These are phyloP conservation scores for Aspergillus sergii DNA, from an alignment of 2,329 filamentous ascomycete genomes.

Conservation along the genomic window DNA sequence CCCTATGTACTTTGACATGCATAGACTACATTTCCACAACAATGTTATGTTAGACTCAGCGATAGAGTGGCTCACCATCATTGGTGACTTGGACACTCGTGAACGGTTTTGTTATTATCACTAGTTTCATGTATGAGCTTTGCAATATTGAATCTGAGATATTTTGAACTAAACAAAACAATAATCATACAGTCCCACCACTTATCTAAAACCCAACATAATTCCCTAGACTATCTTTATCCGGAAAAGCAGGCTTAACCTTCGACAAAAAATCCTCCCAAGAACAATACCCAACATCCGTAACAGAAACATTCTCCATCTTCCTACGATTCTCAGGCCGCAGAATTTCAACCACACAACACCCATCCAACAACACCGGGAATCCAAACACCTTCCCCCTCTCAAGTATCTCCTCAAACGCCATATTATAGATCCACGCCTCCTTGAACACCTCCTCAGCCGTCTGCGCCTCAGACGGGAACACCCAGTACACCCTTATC, in stretches of 20 bases:
- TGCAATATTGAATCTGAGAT: neutral
- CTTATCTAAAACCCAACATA: neutral
- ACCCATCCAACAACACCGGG: neutral
- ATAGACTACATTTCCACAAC: constrained; percentile 5
- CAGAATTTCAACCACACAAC: neutral
- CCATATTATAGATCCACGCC: neutral
- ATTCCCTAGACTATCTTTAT: neutral
- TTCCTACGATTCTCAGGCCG: neutral
- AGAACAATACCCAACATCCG: neutral
- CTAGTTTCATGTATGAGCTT: neutral
- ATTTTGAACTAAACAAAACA: neutral
- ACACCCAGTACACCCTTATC: neutral
- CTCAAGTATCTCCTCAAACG: neutral
- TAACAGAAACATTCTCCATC: neutral
- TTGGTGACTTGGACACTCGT: too few relatives aligned
- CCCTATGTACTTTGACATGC: constrained; percentile 11
- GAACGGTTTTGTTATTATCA: too few relatives aligned
- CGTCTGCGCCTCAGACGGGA: neutral
- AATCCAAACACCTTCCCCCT: neutral
- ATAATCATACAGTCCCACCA: neutral
- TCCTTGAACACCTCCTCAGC: neutral
- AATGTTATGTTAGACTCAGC: constrained; percentile 4
- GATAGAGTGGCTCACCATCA: constrained; percentile 1
- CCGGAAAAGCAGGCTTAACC: neutral
- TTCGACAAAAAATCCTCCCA: neutral